Percentiles rank a stretch among this genome's conserved stretches.
These are phyloP conservation scores for Exserohilum turcica DNA, from an alignment of 2,329 filamentous ascomycete species.

Conservation along the genomic window DNA sequence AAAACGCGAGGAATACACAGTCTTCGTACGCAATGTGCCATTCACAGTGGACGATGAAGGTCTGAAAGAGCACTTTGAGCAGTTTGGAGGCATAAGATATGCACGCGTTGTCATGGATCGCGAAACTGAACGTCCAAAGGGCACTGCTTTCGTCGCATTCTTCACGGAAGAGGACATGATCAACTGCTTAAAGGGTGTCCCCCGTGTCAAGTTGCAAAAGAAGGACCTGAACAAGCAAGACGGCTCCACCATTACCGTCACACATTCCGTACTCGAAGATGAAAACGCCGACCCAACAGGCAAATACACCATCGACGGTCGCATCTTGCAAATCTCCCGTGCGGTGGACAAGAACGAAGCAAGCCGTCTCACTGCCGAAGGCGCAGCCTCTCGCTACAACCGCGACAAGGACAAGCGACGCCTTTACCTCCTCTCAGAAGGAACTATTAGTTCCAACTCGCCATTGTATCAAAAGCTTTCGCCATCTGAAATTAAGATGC, in stretches of 20 bases:
- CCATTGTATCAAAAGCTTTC: slow-evolving; percentile 77
- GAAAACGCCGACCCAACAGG: slow-evolving; percentile 81
- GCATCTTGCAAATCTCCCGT: slow-evolving; percentile 80
- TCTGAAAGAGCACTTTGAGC: slow-evolving; percentile 82
- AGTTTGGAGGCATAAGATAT: slow-evolving; percentile 88
- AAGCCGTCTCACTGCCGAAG: slow-evolving; percentile 72
- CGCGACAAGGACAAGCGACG: slow-evolving; percentile 86
- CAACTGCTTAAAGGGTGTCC: slow-evolving; percentile 75
- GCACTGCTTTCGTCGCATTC: slow-evolving; percentile 96
- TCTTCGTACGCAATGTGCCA: slow-evolving; percentile 93
- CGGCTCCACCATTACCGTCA: slow-evolving; percentile 42
- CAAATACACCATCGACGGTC: slow-evolving; percentile 87
- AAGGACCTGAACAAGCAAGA: slow-evolving; percentile 44
- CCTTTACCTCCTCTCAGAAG: slow-evolving; percentile 86
- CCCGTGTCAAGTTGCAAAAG: slow-evolving; percentile 52
- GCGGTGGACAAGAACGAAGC: slow-evolving; percentile 87
- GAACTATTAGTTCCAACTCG: slow-evolving; percentile 77
- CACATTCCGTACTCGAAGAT: slow-evolving; percentile 83
- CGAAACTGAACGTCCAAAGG: slow-evolving; percentile 82
- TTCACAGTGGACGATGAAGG: slow-evolving; percentile 84
- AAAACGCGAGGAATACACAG: slow-evolving; percentile 71
- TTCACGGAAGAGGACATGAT: slow-evolving; percentile 75
- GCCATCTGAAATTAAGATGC: slow-evolving; percentile 80
- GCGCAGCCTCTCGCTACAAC: slow-evolving; percentile 65
- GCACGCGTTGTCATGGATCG: slow-evolving; percentile 89